Evolutionary conservation across 2,329 filamentous ascomycete genomes (phyloP).

Genomic region (Claviceps spartinae): DNA sequence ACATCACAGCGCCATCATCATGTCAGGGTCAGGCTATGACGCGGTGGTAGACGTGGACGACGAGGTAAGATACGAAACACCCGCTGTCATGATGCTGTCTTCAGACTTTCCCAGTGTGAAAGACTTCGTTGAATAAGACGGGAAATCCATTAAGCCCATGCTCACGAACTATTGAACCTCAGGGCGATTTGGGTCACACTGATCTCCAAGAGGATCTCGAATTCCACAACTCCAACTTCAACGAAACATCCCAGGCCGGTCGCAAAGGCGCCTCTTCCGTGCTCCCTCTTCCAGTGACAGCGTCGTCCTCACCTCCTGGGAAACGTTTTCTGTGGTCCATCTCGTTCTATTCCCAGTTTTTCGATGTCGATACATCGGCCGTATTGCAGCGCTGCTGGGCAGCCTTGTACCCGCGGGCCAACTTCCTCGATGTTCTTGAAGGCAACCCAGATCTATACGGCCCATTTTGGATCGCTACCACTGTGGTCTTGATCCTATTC

Average conservation of each 20-base stretch:
- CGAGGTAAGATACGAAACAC: slow-evolving; percentile 44
- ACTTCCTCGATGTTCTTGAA: slow-evolving; percentile 94
- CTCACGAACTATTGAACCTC: slow-evolving; percentile 2
- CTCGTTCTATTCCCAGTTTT: slow-evolving; percentile 93
- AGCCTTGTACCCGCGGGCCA: slow-evolving; percentile 78
- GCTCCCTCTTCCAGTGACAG: slow-evolving; percentile 45
- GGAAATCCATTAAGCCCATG: neutral
- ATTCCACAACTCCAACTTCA: slow-evolving; percentile 89
- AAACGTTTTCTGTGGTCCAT: slow-evolving; percentile 91
- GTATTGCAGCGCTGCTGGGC: slow-evolving; percentile 78
- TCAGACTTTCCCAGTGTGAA: neutral
- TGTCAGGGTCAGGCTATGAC: slow-evolving; percentile 85
- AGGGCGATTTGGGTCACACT: slow-evolving; percentile 96
- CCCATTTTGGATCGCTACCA: slow-evolving; percentile 97
- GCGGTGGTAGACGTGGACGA: slow-evolving; percentile 96
- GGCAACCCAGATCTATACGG: slow-evolving; percentile 95
- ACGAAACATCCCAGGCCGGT: slow-evolving; percentile 38
- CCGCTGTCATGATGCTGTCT: neutral
- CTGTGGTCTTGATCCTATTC: slow-evolving; percentile 90
- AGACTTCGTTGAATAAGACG: neutral
- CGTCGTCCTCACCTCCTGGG: slow-evolving; percentile 31
- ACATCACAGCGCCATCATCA: slow-evolving; percentile 25
- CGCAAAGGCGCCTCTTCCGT: slow-evolving; percentile 35
- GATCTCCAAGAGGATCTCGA: slow-evolving; percentile 98
- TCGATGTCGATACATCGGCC: slow-evolving; percentile 90